These are phyloP conservation scores for Fusarium avenaceum DNA, from an alignment of 2,329 filamentous ascomycete species.

Conservation along the genomic window DNA sequence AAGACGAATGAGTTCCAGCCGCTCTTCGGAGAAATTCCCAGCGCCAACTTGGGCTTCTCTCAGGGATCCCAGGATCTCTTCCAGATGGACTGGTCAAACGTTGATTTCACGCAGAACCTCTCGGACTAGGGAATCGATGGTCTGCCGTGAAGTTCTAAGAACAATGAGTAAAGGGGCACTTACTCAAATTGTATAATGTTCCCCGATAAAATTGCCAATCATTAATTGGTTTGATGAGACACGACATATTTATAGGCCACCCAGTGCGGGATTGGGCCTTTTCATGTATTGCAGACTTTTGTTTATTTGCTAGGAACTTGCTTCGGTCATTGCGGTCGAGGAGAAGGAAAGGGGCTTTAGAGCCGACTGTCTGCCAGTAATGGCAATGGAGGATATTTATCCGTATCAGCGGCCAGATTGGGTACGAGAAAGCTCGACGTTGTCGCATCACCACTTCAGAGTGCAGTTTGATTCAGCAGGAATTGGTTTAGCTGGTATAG, in stretches of 20 bases:
- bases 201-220: constrained; percentile 35
- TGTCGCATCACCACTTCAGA: constrained; percentile 19
- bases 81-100: constrained; percentile 59
- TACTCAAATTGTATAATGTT: constrained; percentile 43
- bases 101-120: constrained; percentile 53
- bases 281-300: constrained; percentile 45
- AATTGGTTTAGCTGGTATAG: constrained; percentile 44
- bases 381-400: constrained; percentile 11
- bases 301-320: constrained; percentile 33
- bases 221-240: constrained; percentile 44
- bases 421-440: constrained; percentile 34
- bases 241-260: constrained; percentile 42
- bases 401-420: constrained; percentile 39
- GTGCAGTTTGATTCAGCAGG: constrained; percentile 38
- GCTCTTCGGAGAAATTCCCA: constrained; percentile 66
- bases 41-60: constrained; percentile 64
- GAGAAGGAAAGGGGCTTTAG: constrained; percentile 10
- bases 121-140: constrained; percentile 47
- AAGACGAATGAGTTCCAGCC: constrained; percentile 55
- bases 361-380: constrained; percentile 13
- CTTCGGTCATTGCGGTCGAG: constrained; percentile 24
- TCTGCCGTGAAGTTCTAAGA: constrained; percentile 3
- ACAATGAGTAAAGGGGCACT: constrained; percentile 23
- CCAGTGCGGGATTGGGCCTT: constrained; percentile 32
- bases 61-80: constrained; percentile 67